Conservation (phyloP, 257 asterid species). For the Buddleja alternifolia region DNA sequence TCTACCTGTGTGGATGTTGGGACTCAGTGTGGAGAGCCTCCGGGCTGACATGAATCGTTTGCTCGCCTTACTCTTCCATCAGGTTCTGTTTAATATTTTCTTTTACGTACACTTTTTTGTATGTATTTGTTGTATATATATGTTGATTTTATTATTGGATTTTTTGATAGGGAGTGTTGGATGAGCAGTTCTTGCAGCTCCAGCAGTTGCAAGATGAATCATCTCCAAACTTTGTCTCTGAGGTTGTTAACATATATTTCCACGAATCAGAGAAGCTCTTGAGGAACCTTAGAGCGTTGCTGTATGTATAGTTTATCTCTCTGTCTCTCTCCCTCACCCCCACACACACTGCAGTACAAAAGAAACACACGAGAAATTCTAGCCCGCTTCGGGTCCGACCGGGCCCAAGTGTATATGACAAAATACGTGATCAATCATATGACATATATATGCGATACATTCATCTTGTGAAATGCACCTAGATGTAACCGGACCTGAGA, state of each 20-base stretch:
- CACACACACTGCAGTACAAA: not conserved
- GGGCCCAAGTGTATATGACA: too few relatives aligned
- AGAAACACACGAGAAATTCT: too few relatives aligned
- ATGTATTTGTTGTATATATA: not conserved
- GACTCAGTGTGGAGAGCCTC: slow-evolving; percentile 68
- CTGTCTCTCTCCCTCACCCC: not conserved
- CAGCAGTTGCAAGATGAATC: slow-evolving; percentile 89
- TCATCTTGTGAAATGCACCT: too few relatives aligned
- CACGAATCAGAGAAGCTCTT: slow-evolving; percentile 89
- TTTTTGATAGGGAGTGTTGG: slow-evolving; percentile 69
- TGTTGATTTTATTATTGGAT: not conserved
- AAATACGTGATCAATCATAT: too few relatives aligned
- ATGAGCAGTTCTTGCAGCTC: slow-evolving; percentile 87
- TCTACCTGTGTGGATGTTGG: slow-evolving; percentile 95
- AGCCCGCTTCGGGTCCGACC: too few relatives aligned
- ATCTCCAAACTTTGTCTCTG: slow-evolving; percentile 88
- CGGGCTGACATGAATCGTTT: slow-evolving; percentile 83
- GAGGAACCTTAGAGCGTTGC: slow-evolving; percentile 64
- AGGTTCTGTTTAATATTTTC: slow-evolving; percentile 35
- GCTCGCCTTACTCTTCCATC: slow-evolving; percentile 91
- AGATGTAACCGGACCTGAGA: too few relatives aligned
- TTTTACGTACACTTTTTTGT: not conserved
- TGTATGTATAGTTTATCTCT: slow-evolving; percentile 37
- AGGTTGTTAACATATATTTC: slow-evolving; percentile 83
- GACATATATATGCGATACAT: too few relatives aligned